Evolutionary conservation across 208 protist species (phyloP), one percentile per base, ranked within the genome.

Genomic region (Trypanosoma theileri): DNA sequence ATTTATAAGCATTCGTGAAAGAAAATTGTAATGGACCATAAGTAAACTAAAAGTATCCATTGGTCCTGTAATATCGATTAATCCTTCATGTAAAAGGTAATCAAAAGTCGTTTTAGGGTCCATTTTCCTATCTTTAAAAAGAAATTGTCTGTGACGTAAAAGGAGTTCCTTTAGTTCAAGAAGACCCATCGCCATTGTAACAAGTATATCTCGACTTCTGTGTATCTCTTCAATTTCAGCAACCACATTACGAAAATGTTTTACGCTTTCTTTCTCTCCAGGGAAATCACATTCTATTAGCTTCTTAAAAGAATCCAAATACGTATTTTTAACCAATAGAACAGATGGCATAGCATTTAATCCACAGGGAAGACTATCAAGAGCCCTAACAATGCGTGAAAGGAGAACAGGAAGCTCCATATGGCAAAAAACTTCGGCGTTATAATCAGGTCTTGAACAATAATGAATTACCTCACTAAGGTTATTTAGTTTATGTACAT

Each of bases 11-110:
- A 92, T 93, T 17, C 87, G 77, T 4, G 90, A 93, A 13, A 93
- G 62, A 67, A 93, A 95, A 70, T 95, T 95, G 66, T 93, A 95
- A 46, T 79, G 79, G 45, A 95, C 85, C 80, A 93, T 89, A 10
- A 80, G 69, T 22, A 93, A 86, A 54, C 84, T 84, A 17, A 84
- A 79, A 60, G 88, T 69, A 40, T 78, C 73, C 45, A 95, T 54
- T 16, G 90, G 87, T 11, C 79, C 71, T 53, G 88, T 86, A 55
- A 93, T 81, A n/a, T 80, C 79, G 1, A 66, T 55, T 21, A 95
- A 71, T 26, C 81, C 79, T 41, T 88, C 82, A 67, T 89, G 81
- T 0, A 85, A 81, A 9, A 82, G 52, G 13, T 82, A 69, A 31
- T 91, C 80, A 9, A 75, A 61, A 45, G 81, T 75, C 0, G 48